phyloP scores from a whole-genome alignment of 345 rosid species.

The Sonneratia alba region DNA sequence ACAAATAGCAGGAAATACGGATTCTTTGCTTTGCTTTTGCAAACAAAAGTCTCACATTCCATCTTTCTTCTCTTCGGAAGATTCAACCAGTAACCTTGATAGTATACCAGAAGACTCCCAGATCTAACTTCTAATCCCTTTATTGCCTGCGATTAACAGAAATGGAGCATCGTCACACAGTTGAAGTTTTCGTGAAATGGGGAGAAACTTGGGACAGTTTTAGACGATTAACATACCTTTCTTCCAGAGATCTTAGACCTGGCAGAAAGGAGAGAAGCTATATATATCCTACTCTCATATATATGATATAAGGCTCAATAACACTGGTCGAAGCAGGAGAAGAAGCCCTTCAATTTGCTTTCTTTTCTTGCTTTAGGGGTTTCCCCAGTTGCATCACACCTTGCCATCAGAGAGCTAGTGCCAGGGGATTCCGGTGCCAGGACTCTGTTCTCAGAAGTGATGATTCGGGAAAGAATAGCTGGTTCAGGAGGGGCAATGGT shows the following conservation, averaged over 20 bases:
- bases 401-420: constrained; percentile 83
- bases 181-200: background rate
- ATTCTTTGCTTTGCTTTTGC: background rate
- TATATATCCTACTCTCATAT: background rate
- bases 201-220: background rate
- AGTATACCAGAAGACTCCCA: background rate
- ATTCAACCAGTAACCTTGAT: constrained; percentile 1
- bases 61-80: background rate
- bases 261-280: background rate
- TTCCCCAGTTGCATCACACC: constrained; percentile 47
- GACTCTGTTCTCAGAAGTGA: constrained; percentile 51
- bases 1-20: background rate
- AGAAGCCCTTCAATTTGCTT: constrained; percentile 44
- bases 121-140: background rate
- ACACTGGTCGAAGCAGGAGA: constrained; percentile 82
- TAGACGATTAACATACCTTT: constrained; percentile 2
- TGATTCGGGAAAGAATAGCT: constrained; percentile 45
- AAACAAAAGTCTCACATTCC: background rate
- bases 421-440: constrained; percentile 87
- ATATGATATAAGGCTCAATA: constrained; percentile 25
- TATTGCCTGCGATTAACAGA: constrained; percentile 1
- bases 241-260: constrained; percentile 12
- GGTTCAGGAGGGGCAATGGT: constrained; percentile 47
- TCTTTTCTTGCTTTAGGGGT: constrained; percentile 59
- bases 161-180: background rate